These are phyloP conservation scores for Harringtonia lauricola DNA, from an alignment of 2,329 filamentous ascomycete species.

Conservation along the genomic window DNA sequence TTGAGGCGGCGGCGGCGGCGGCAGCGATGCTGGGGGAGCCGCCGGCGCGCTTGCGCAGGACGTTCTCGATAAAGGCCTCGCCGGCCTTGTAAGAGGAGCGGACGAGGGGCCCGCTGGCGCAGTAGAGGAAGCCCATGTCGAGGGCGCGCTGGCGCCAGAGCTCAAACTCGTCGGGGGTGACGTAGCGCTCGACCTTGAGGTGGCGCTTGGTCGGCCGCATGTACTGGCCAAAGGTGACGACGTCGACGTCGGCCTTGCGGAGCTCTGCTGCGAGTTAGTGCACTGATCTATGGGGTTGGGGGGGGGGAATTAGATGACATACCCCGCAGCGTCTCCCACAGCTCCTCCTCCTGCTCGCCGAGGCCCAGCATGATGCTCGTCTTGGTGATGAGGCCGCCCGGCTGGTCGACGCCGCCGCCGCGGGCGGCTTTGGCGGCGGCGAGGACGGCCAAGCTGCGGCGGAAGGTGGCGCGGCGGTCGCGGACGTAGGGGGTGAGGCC, in stretches of 20 bases:
- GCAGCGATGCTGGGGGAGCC: conserved; percentile 24
- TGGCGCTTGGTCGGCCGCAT: conserved; percentile 98
- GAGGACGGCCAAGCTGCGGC: conserved; percentile 72
- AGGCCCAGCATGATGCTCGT: conserved; percentile 95
- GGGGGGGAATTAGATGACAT: conserved; percentile 13
- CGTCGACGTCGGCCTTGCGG: conserved; percentile 71
- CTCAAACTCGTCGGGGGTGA: conserved; percentile 86
- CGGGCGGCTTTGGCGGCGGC: conserved; percentile 69
- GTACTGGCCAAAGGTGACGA: conserved; percentile 99
- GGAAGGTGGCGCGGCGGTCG: conserved; percentile 80
- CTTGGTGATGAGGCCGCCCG: conserved; percentile 75
- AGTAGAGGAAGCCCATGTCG: conserved; percentile 94
- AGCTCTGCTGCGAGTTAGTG: conserved; percentile 56
- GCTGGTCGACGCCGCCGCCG: conserved; percentile 25
- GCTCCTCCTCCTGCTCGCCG: conserved; percentile 80
- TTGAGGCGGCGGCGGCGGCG: too few species aligned
- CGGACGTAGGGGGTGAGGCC: conserved; percentile 80
- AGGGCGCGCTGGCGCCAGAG: conserved; percentile 81
- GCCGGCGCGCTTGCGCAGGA: conserved; percentile 68
- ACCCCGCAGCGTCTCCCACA: conserved; percentile 68
- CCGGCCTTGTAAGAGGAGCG: conserved; percentile 96
- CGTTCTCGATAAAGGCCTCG: conserved; percentile 98
- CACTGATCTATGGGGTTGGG: too few species aligned
- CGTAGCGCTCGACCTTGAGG: conserved; percentile 92
- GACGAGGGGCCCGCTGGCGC: conserved; percentile 84